phyloP scores from a whole-genome alignment of 306 rosid genomes.

The Abrus precatorius region DNA sequence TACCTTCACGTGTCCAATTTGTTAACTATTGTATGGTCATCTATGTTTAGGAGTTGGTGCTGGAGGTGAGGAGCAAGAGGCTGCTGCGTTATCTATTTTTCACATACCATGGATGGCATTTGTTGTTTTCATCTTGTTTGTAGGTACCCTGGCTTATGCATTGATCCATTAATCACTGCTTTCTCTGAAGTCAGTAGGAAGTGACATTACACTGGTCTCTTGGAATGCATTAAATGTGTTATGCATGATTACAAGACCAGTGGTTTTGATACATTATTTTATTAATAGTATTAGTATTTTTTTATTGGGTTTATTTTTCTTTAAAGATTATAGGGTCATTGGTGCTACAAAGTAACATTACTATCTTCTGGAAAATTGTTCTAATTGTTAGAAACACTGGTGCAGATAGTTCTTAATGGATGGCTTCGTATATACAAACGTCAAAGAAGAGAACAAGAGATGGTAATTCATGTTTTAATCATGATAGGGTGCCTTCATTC shows the following conservation, averaged over 20 bases:
- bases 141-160: slow-evolving; percentile 79
- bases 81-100: slow-evolving; percentile 76
- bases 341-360: slow-evolving; percentile 7
- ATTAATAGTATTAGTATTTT: background rate
- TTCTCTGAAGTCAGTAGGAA: slow-evolving; percentile 18
- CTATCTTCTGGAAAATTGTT: slow-evolving; percentile 26
- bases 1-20: slow-evolving; percentile 15
- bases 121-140: slow-evolving; percentile 89
- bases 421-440: slow-evolving; percentile 90
- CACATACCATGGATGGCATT: slow-evolving; percentile 91
- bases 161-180: slow-evolving; percentile 14
- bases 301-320: slow-evolving; percentile 24
- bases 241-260: background rate
- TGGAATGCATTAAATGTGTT: slow-evolving; percentile 30
- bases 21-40: slow-evolving; percentile 33
- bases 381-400: slow-evolving; percentile 38
- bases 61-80: slow-evolving; percentile 95
- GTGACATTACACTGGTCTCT: background rate
- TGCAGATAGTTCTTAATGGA: slow-evolving; percentile 83
- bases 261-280: slow-evolving; percentile 9
- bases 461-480: slow-evolving; percentile 64
- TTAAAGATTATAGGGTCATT: slow-evolving; percentile 24
- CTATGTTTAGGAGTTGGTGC: slow-evolving; percentile 91
- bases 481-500: slow-evolving; percentile 38
- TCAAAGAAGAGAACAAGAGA: slow-evolving; percentile 89